Evolutionary conservation across 305 asterid species (phyloP), one percentile per base, ranked within the genome.

Genomic region (Rubia tinctorum): DNA sequence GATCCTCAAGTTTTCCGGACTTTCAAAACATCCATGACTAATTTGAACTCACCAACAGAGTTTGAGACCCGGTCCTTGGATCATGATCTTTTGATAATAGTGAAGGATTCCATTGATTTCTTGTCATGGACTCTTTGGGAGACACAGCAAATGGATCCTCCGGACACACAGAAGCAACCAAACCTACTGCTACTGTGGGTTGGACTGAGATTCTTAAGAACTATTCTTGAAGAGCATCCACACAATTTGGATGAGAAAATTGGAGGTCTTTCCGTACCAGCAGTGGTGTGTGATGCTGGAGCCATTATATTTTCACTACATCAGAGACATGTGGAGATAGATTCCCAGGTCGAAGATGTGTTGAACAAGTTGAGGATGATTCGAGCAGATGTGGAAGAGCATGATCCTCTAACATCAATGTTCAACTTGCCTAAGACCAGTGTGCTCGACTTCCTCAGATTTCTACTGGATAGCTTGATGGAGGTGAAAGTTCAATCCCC

Each of bases 81-180:
- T 20, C 13, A 1, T 34, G 43, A 63, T 34, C 43, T 23, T 34
- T 13, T 13, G 15, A 17, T 12, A 23, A 18, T 60, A 14, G 0
- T 58, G 75, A 9, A 14, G 23, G 66, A 58, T 11, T 71, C 37
- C 53, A 56, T 34, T 58, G 56, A 71, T 72, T 23, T 39, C 22
- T 58, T 72, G 23, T 2, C 42, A 8, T 18, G 17, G 47, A 14
- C 5, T 59, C 8, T 58, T 17, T 39, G 66, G 58, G 60, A 42
- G 18, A 37, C 23, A 0, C 25, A 9, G 13, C 17, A 15, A 2
- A 13, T 2, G 40, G 37, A 22, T 13, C 23, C 15, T 18, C 9
- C 2, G 3, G 49, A 37, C 1, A 55, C 55, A 15, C 7, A 2
- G 37, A 15, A 39, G 44, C 3, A 47, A 43, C 40, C 40, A 37